Evolutionary conservation across 495 filamentous ascomycete genomes (phyloP), one percentile per base, ranked within the genome.

Genomic region (Aspergillus coremiiformis): DNA sequence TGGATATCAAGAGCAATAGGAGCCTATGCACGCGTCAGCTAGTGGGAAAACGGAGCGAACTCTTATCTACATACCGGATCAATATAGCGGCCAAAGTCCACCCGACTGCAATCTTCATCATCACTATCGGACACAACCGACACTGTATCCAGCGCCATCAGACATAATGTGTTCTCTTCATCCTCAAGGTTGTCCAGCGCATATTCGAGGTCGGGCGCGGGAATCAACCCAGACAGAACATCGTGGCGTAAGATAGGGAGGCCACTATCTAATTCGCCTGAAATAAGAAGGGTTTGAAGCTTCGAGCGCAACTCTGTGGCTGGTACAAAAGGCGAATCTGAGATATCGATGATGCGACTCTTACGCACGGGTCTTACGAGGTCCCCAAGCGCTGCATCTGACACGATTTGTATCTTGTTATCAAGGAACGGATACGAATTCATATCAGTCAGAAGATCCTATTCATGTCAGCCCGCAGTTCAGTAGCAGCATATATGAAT

Each of bases 381-480:
- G 48, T 96, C 92, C 14, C 83, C 84, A 3, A 98, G 77, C 35
- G 88, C 83, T 4, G 84, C 81, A 7, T 90, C 94, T 67, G 95
- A 93, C 22, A 92, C 73, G 4, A 90, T 88, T 44, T 92, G 89
- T 46, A 89, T 79, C 61, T 97, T 98, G 70, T 90, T 95, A 70
- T 95, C 89, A 23, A 98, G 80, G 70, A 90, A 94, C 1, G 93
- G 93, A 57, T 97, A 98, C 9, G 89, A 86, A 66, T 98, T 97
- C 84, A 98, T 89, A 57, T 95, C 89, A 0, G 91, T 96, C 23
- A 98, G 76, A 14, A 98, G 77, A 64, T 97, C 91, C 83, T 87
- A 21, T 9, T 29, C 3, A 35, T 8, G 49, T 68, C 55, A 70
- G 64, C 52, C 11, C 14, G 50, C 49, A 39, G 33, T 32, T 22